These are phyloP conservation scores for Sugiyamaella mastotermitis DNA, from an alignment of 805 yeast species.

Conservation along the genomic window DNA sequence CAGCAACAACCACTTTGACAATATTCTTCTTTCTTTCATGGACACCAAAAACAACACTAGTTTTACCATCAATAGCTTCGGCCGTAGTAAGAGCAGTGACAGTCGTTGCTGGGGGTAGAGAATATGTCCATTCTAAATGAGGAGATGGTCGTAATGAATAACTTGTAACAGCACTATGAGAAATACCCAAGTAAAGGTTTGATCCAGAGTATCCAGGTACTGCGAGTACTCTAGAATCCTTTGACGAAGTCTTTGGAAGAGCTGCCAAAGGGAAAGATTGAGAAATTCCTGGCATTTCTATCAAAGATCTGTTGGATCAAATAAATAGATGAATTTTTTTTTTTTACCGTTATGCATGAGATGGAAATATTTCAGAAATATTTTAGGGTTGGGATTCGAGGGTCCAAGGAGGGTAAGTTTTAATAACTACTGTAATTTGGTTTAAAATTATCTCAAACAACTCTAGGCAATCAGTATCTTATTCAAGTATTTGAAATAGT, in stretches of 20 bases:
- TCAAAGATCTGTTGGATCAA: too few relatives aligned
- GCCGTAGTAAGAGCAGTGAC: conserved; percentile 21
- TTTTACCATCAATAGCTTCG: conserved; percentile 4
- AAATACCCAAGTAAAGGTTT: conserved; percentile 23
- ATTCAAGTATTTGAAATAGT: too few relatives aligned
- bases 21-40: conserved; percentile 25
- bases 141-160: conserved; percentile 28
- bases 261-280: conserved; percentile 20
- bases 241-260: conserved; percentile 18
- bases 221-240: conserved; percentile 5
- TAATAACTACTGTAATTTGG: too few relatives aligned
- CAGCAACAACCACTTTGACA: conserved; percentile 10
- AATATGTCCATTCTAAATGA: conserved; percentile 26
- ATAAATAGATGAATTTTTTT: too few relatives aligned
- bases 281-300: conserved; percentile 20
- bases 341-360: too few relatives aligned
- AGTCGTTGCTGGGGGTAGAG: conserved; percentile 28
- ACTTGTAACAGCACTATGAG: conserved; percentile 26
- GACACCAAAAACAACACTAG: conserved; percentile 21
- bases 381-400: too few relatives aligned
- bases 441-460: too few relatives aligned
- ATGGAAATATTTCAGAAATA: too few relatives aligned
- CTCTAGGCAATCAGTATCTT: too few relatives aligned
- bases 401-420: too few relatives aligned
- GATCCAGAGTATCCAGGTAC: neutral